Evolutionary conservation across 768 basidiomycete genomes (phyloP), one percentile per base, ranked within the genome.

Genomic region (Leccinum obscurum): DNA sequence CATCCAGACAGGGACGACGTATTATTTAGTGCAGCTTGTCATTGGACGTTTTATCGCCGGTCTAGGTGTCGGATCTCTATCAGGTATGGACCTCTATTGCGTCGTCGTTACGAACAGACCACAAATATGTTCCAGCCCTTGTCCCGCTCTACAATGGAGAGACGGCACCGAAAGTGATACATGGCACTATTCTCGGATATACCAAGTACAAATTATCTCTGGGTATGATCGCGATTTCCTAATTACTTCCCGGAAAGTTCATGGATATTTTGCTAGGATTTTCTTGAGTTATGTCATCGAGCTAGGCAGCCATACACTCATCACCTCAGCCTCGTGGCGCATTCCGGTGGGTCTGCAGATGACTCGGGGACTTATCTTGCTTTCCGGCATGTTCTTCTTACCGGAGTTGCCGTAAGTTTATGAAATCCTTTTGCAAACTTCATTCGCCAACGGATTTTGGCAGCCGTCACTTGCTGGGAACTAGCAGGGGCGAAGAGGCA

Each of bases 131-230:
- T n/a, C 20, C 53, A 82, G 82, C 80, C 46, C 81, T 85, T 55
- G 83, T 85, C 11, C 83, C 84, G 65, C 81, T 92, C 7, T 92
- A 91, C 70, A 90, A 88, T 63, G 89, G 90, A 41, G 90, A 92
- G 73, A 88, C 89, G 0, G 83, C 89, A 0, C 90, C 90, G 0
- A 90, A 90, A 67, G 80, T 83, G 1, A 79, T 92, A 58, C 83
- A 90, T 68, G 91, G 90, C 8, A 83, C 87, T 20, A 71, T 84
- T 79, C 75, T 93, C 30, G 88, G 2, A 75, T 92, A 17, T 92
- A 92, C 67, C 90, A 92, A 68, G 76, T 91, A 13, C 88, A 90
- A 70, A 89, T 92, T 62, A 89, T 89, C 66, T 76, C 81, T 13
- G 88, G 87, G 88, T 87, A 65, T 39, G 79, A 39, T 10, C 6